Conservation (phyloP, 306 rosid genomes). For the Cicer bijugum region DNA sequence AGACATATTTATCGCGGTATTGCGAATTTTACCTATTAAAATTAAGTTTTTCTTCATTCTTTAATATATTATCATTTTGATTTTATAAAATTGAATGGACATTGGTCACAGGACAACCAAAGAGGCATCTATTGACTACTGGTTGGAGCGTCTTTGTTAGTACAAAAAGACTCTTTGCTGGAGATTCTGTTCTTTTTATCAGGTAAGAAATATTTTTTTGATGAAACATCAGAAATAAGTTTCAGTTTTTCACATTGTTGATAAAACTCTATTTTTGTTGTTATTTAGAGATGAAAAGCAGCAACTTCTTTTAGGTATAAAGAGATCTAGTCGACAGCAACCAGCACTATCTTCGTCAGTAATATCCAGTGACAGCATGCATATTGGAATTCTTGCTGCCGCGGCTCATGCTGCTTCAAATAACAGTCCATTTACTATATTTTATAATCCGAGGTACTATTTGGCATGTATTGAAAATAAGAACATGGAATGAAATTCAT, state of each 20-base stretch:
- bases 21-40: constrained; percentile 39
- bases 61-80: constrained; percentile 4
- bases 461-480: constrained; percentile 10
- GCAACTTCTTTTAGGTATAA: constrained; percentile 90
- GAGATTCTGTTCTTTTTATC: constrained; percentile 96
- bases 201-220: constrained; percentile 55
- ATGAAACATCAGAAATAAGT: constrained; percentile 28
- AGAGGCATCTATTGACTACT: constrained; percentile 91
- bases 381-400: constrained; percentile 95
- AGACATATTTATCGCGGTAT: constrained; percentile 96
- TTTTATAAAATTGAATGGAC: constrained; percentile 39
- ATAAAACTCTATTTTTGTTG: constrained; percentile 36
- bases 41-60: neutral
- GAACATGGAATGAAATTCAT: constrained; percentile 29
- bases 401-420: constrained; percentile 99
- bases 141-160: constrained; percentile 99
- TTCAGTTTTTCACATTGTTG: neutral
- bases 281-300: constrained; percentile 81
- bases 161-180: constrained; percentile 93
- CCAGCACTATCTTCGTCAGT: constrained; percentile 93
- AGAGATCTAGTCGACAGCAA: constrained; percentile 87
- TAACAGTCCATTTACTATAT: constrained; percentile 90
- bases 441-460: constrained; percentile 90
- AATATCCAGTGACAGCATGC: constrained; percentile 99
- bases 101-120: constrained; percentile 84